Percentiles rank a stretch among this genome's conserved stretches.
Evolutionary conservation across 164 flowering plant species (phyloP).

Genomic region (Macadamia integrifolia): DNA sequence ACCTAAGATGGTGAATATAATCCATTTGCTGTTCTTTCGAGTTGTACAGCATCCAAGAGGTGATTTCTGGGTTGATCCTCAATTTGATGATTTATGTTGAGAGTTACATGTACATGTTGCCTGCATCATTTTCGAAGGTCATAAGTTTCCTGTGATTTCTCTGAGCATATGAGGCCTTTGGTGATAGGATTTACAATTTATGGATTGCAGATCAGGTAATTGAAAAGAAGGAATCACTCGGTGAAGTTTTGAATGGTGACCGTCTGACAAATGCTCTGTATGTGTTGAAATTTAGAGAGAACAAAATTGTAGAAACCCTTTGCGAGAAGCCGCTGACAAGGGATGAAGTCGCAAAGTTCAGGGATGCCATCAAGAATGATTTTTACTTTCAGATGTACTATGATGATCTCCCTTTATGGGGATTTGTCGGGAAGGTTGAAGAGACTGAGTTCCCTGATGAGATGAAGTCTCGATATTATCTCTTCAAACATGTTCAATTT

Average conservation of each 20-base stretch:
- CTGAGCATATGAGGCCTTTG: neutral
- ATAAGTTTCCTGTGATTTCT: too few relatives aligned
- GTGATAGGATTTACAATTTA: neutral
- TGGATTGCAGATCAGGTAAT: constrained; percentile 41
- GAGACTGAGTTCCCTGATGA: constrained; percentile 18
- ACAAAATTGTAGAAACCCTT: constrained; percentile 27
- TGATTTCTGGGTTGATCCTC: neutral
- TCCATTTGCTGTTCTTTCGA: neutral
- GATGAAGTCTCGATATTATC: constrained; percentile 37
- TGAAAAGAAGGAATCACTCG: constrained; percentile 50
- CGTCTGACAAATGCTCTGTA: constrained; percentile 47
- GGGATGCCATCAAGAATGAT: constrained; percentile 52
- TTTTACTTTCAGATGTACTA: constrained; percentile 80
- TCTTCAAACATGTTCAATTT: constrained; percentile 69
- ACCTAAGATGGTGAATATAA: constrained; percentile 1
- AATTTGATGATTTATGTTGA: neutral
- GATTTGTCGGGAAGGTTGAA: constrained; percentile 70
- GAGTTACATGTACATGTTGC: neutral
- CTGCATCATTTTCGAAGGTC: too few relatives aligned
- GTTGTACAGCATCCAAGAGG: neutral
- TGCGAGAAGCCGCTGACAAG: constrained; percentile 46
- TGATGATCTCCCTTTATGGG: constrained; percentile 92
- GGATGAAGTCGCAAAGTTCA: constrained; percentile 46
- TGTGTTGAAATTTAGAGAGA: constrained; percentile 49
- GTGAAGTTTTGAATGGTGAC: constrained; percentile 80